Percentiles rank a stretch among this genome's conserved stretches.
These are phyloP conservation scores for Sporothrix inflata DNA, from an alignment of 2,329 filamentous ascomycete species.

Conservation along the genomic window DNA sequence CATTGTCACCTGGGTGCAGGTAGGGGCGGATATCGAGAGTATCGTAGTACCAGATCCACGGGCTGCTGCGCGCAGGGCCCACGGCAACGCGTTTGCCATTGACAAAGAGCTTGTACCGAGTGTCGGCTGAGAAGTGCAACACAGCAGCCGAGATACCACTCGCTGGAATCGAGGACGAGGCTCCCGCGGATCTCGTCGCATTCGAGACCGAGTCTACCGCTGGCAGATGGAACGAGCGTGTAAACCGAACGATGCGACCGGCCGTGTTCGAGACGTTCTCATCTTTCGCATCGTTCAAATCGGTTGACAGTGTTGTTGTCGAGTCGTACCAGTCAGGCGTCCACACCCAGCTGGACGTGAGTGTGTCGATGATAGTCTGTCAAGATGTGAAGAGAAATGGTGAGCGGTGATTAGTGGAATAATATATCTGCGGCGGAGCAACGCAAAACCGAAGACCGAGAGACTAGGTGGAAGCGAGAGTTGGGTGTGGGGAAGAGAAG, in stretches of 20 bases:
- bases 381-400: neutral
- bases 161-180: slow-evolving; percentile 8
- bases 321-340: slow-evolving; percentile 42
- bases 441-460: neutral
- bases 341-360: slow-evolving; percentile 48
- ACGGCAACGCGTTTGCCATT: slow-evolving; percentile 44
- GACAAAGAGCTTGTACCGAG: slow-evolving; percentile 48
- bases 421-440: neutral
- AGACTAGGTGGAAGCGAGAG: neutral
- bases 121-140: slow-evolving; percentile 44
- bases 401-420: neutral
- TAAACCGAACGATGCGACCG: slow-evolving; percentile 42
- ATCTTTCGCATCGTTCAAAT: neutral
- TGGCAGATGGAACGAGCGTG: slow-evolving; percentile 36
- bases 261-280: slow-evolving; percentile 35
- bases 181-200: neutral
- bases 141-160: slow-evolving; percentile 11
- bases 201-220: slow-evolving; percentile 25
- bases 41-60: slow-evolving; percentile 43
- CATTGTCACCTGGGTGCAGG: slow-evolving; percentile 38
- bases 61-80: slow-evolving; percentile 45
- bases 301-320: slow-evolving; percentile 34
- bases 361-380: slow-evolving; percentile 41
- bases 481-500: neutral
- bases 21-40: slow-evolving; percentile 38